These are phyloP conservation scores for Spinellus fusiger DNA, from an alignment of 192 early-diverging fungal genomes.

Conservation along the genomic window DNA sequence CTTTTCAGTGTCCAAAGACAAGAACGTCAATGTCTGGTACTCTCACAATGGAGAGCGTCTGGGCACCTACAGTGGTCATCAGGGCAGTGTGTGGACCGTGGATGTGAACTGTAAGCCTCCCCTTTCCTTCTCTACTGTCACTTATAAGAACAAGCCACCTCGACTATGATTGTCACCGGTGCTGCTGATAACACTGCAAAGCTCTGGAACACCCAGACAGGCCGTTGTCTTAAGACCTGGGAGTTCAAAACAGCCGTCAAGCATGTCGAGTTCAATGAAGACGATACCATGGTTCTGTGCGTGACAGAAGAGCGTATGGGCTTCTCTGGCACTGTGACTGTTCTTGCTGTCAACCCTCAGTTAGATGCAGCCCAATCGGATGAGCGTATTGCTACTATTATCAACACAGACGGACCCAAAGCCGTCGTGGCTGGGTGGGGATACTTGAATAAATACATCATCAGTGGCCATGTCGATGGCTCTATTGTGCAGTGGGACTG, in stretches of 20 bases:
- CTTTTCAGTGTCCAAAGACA: constrained; percentile 94
- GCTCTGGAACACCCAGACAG: constrained; percentile 91
- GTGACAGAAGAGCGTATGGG: constrained; percentile 99
- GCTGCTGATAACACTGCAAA: constrained; percentile 88
- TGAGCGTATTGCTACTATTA: constrained; percentile 61
- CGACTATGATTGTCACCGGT: constrained; percentile 77
- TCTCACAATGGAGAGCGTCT: constrained; percentile 97
- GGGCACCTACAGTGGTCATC: constrained; percentile 89
- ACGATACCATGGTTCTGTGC: constrained; percentile 79
- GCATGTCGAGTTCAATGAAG: constrained; percentile 85
- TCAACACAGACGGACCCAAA: constrained; percentile 74
- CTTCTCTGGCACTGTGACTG: constrained; percentile 74
- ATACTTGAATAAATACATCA: constrained; percentile 86
- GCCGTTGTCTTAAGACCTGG: constrained; percentile 88
- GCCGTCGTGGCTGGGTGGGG: constrained; percentile 92
- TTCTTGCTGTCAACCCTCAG: constrained; percentile 69
- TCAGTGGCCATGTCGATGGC: constrained; percentile 93
- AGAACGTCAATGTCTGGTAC: constrained; percentile 90
- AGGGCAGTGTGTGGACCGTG: constrained; percentile 91
- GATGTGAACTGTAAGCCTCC: constrained; percentile 76
- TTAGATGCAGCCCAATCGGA: constrained; percentile 61
- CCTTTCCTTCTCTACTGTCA: background rate
- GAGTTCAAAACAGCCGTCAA: constrained; percentile 86
- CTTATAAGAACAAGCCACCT: constrained; percentile 56
- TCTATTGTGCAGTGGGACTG: constrained; percentile 84